phyloP scores from a whole-genome alignment of 495 filamentous ascomycete species.

The Podospora anserina region DNA sequence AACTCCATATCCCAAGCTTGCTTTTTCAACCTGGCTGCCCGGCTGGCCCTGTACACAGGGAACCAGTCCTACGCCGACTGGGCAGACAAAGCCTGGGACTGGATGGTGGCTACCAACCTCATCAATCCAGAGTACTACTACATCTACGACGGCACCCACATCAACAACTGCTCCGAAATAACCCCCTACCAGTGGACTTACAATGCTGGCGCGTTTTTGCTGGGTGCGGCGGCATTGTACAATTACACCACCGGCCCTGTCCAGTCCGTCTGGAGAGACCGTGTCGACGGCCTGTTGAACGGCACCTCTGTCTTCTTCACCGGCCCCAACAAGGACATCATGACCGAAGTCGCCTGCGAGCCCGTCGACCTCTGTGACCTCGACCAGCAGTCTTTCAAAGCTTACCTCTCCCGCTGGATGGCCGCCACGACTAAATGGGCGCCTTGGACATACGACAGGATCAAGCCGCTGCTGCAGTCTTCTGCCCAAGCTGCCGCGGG shows the following conservation, averaged over 20 bases:
- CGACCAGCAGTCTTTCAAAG: conserved; percentile 80
- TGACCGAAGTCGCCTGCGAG: conserved; percentile 75
- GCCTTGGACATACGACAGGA: conserved; percentile 56
- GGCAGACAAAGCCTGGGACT: conserved; percentile 69
- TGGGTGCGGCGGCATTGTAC: conserved; percentile 70
- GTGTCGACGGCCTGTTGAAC: conserved; percentile 51
- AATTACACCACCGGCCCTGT: conserved; percentile 54
- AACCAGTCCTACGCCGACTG: conserved; percentile 68
- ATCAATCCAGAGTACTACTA: conserved; percentile 45
- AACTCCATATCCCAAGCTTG: conserved; percentile 69
- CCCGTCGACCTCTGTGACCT: conserved; percentile 57
- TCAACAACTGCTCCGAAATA: conserved; percentile 48
- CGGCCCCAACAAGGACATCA: conserved; percentile 44
- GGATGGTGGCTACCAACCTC: conserved; percentile 53
- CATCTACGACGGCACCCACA: conserved; percentile 59
- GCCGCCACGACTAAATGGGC: conserved; percentile 67
- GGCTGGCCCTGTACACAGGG: conserved; percentile 66
- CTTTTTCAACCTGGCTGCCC: conserved; percentile 68
- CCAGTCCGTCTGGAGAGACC: conserved; percentile 48
- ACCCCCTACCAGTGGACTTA: conserved; percentile 63
- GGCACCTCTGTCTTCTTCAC: conserved; percentile 54
- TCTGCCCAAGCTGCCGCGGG: conserved; percentile 64
- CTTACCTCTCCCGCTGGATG: conserved; percentile 74
- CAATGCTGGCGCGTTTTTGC: conserved; percentile 65
- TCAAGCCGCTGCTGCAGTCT: conserved; percentile 60